Base-by-base conservation (phyloP, 495 filamentous ascomycete genomes). In the Penicillium coprophilum region DNA sequence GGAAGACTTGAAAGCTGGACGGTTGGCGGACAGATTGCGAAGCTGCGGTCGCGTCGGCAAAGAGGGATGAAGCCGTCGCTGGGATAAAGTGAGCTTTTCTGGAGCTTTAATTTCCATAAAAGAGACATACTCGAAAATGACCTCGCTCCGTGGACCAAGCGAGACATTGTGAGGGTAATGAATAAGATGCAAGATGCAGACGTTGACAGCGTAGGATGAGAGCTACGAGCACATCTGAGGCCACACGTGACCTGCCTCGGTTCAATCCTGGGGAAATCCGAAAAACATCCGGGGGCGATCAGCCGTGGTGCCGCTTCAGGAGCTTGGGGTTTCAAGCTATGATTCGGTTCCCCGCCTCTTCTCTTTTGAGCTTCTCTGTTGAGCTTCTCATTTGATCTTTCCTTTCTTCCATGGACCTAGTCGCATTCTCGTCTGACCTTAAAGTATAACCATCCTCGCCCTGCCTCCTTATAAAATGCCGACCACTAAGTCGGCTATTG, bases 1-100 rank as follows among this genome's bases (percentile, higher is more conserved):
- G 87, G 71, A 94, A 86, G 62, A 96, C 75, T 69, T 87, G 84
- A 64, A 93, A 76, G 38, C 71, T 75, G 44, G 68, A 61, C 11
- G 63, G 62, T 34, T 66, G 62, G 30, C 64, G 61, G 41, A 55
- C 46, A 28, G 68, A 56, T 27, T 63, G 60, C 36, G 62, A 50
- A 21, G 66, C 56, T n/a, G 61, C 61, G 27, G 67, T 57, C 34
- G 65, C 56, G 27, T 63, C 60, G 36, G 65, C 62, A 48, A 70
- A 56, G 19, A 69, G 53, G 27, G 68, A 66, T 10, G 63, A 66
- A 58, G 67, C 67, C 11, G 61, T 67, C 59, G 60, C 62, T 64
- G 15, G 31, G 40, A 49, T 32, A 36, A n/a, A 50, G 41, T 65
- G 38, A 62, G 62, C 50, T 68, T 56, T 58, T 47, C 32, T 27